Evolutionary conservation across 2,329 filamentous ascomycete genomes (phyloP).

Genomic region (Aspergillus sp.): DNA sequence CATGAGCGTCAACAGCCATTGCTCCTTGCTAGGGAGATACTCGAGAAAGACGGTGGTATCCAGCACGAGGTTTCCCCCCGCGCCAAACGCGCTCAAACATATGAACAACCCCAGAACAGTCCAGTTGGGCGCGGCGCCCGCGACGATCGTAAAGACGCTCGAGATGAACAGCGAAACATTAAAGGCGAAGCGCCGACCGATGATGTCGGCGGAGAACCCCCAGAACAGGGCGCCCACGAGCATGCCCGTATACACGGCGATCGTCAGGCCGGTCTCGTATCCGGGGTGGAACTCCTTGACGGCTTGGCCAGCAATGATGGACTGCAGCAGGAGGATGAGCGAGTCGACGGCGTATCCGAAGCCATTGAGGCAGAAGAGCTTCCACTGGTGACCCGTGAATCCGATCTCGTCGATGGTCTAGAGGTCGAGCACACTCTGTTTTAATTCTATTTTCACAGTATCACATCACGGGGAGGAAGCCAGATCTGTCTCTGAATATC

Average conservation of each 20-base stretch:
- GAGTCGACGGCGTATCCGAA: conserved; percentile 52
- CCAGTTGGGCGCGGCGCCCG: conserved; percentile 6
- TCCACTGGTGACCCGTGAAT: conserved; percentile 59
- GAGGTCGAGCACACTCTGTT: not conserved
- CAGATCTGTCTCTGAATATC: not conserved
- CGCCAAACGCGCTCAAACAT: not conserved
- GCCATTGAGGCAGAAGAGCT: conserved; percentile 62
- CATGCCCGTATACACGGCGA: conserved; percentile 1
- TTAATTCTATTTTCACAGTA: not conserved
- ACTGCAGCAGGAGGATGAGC: conserved; percentile 23
- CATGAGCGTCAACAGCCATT: conserved; percentile 54
- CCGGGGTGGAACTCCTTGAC: not conserved
- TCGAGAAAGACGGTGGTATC: not conserved
- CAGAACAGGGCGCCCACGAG: conserved; percentile 7
- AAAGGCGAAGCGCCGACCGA: conserved; percentile 9
- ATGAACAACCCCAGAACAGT: conserved; percentile 2
- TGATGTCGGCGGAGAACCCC: conserved; percentile 5
- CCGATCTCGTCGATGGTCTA: conserved; percentile 56
- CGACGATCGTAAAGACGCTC: conserved; percentile 6
- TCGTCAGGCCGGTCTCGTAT: not conserved
- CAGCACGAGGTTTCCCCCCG: conserved; percentile 21
- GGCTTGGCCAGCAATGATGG: conserved; percentile 28
- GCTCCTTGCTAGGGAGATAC: conserved; percentile 53
- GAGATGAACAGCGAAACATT: conserved; percentile 9
- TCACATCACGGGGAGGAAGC: too few relatives aligned